Evolutionary conservation across 2,329 filamentous ascomycete genomes (phyloP), one percentile per base, ranked within the genome.

Genomic region (Colletotrichum cordylinicola): DNA sequence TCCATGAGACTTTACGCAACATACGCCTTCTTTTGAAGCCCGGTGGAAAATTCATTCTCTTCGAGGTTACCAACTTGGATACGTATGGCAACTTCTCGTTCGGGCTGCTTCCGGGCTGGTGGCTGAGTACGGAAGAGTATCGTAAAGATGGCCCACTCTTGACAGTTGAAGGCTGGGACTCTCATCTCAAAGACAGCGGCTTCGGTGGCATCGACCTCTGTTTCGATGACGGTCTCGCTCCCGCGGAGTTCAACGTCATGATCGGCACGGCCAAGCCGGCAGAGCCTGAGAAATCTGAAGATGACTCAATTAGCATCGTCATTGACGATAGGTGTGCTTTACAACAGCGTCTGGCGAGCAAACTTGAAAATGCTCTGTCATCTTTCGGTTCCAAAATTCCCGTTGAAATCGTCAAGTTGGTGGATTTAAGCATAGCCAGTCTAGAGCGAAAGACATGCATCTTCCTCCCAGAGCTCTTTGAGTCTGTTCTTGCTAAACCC

Each of bases 11-110:
- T 0, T 29, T 83, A 27, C 52, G 48, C 6, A 80, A 82, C 62
- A 67, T 78, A 1, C 77, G 58, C 4, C 74, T 72, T 67, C 77
- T 85, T 6, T 76, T 86, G 5, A 78, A 79, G n/a, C 83, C 83
- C 0, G 78, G 79, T 16, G 85, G 85, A 1, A 79, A 78, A n/a
- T 77, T 85, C 1, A 10, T 74, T 6, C 35, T 74, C 0, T n/a
- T 43, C 7, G 72, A 74, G 10, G 27, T 33, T 9, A 65, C 61
- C 61, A 43, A 39, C 13, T 1, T 24, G 3, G 29, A 27, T 60
- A 27, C 27, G 6, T 21, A 27, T n/a, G n/a, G 21, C n/a, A 21
- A 37, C 16, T 43, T 65, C 24, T 21, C 18, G 13, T 65, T 65
- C 21, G 61, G 61, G 0, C 9, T 43, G n/a, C 35, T 65, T 15